Evolutionary conservation across 805 yeast genomes (phyloP).

Genomic region (Schwanniomyces yamadae): DNA sequence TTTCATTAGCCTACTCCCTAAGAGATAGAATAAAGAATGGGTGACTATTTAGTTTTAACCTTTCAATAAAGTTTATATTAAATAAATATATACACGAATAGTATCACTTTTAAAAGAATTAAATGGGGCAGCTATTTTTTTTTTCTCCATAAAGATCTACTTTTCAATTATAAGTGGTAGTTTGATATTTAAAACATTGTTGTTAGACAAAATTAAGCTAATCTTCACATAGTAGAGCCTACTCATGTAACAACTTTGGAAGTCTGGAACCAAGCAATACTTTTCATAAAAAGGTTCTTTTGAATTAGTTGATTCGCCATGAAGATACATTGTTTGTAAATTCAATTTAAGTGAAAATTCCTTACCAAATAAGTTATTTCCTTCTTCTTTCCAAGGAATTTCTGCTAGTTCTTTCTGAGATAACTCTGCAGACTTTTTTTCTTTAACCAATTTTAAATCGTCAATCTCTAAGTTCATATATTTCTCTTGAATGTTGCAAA

Average conservation of each 20-base stretch:
- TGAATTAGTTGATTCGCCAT: neutral
- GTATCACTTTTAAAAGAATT: neutral
- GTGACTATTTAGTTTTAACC: too few species aligned
- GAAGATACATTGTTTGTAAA: constrained; percentile 9
- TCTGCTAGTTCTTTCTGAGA: neutral
- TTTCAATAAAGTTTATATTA: too few species aligned
- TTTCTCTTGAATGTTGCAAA: constrained; percentile 26
- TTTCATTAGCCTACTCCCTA: too few species aligned
- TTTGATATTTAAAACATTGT: constrained; percentile 22
- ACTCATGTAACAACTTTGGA: constrained; percentile 34
- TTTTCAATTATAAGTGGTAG: constrained; percentile 31
- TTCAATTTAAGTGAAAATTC: constrained; percentile 15
- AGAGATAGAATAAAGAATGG: too few species aligned
- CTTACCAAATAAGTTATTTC: constrained; percentile 5
- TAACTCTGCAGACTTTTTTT: too few species aligned
- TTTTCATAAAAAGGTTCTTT: constrained; percentile 20
- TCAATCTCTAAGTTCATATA: constrained; percentile 22
- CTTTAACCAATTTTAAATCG: constrained; percentile 9
- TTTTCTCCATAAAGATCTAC: neutral
- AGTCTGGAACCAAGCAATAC: constrained; percentile 35
- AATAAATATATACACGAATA: too few species aligned
- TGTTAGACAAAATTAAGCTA: constrained; percentile 18
- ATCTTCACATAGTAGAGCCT: constrained; percentile 32
- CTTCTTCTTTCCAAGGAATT: constrained; percentile 11
- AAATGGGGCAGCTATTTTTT: neutral